Conservation (phyloP, 257 asterid species). For the Nyctanthes arbortristis region DNA sequence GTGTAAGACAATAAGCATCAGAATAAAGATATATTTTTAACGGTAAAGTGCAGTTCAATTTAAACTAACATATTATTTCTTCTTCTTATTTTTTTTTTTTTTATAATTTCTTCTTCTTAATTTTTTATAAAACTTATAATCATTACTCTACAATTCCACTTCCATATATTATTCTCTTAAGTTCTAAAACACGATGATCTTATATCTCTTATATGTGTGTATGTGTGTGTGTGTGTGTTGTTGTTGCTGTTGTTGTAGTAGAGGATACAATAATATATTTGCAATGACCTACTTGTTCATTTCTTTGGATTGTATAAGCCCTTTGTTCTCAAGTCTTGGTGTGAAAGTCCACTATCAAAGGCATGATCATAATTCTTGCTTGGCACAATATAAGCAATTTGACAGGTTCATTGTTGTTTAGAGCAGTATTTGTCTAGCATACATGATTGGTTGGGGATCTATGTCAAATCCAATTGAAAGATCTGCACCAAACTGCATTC, state of each 20-base stretch:
- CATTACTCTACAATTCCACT: background rate
- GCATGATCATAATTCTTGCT: conserved; percentile 32
- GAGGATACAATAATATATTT: conserved; percentile 71
- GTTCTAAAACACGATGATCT: background rate
- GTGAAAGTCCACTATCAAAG: conserved; percentile 30
- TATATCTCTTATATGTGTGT: background rate
- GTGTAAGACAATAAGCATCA: background rate
- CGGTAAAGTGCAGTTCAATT: background rate
- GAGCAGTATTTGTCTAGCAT: conserved; percentile 66
- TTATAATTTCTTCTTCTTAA: too few species aligned
- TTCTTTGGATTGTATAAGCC: conserved; percentile 35
- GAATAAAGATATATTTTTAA: too few species aligned
- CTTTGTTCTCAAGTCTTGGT: conserved; percentile 7
- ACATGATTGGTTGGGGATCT: conserved; percentile 80
- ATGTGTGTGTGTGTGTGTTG: too few species aligned
- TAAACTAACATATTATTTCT: background rate
- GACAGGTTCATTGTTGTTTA: conserved; percentile 61
- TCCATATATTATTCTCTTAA: background rate
- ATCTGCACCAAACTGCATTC: conserved; percentile 75
- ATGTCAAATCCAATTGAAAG: conserved; percentile 77
- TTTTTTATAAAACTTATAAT: background rate
- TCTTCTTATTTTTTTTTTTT: too few species aligned
- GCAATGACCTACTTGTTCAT: conserved; percentile 69
- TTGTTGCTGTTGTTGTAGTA: too few species aligned
- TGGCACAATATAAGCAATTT: conserved; percentile 59